A percentile compares a stretch with the other conserved stretches of the same genome.
phyloP scores from a whole-genome alignment of 306 rosid genomes.

The Begonia masoniana region DNA sequence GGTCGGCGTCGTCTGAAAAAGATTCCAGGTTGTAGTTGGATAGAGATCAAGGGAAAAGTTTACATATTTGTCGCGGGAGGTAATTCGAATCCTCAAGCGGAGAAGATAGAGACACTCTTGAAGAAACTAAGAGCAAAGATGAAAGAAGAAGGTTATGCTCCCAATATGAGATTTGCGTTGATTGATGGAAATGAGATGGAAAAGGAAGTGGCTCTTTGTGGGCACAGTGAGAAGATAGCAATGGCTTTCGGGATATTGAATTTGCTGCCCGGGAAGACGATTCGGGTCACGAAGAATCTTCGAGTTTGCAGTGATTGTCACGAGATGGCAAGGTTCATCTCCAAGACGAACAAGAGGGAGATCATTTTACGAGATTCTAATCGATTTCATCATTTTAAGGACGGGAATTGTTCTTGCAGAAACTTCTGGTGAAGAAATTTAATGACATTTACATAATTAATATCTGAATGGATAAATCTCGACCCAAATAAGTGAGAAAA shows the following conservation, averaged over 20 bases:
- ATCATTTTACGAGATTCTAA: slow-evolving; percentile 57
- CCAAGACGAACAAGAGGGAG: slow-evolving; percentile 36
- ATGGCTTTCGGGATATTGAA: slow-evolving; percentile 54
- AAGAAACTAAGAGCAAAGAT: slow-evolving; percentile 31
- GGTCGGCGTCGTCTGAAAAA: slow-evolving; percentile 37
- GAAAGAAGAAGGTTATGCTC: slow-evolving; percentile 47
- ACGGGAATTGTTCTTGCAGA: slow-evolving; percentile 55
- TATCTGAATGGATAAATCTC: not conserved
- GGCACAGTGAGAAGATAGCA: slow-evolving; percentile 66
- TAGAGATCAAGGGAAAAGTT: slow-evolving; percentile 40
- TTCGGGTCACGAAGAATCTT: slow-evolving; percentile 54
- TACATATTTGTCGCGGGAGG: slow-evolving; percentile 44
- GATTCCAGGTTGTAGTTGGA: slow-evolving; percentile 59
- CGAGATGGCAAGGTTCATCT: slow-evolving; percentile 64
- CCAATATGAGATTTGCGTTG: slow-evolving; percentile 46
- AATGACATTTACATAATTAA: not conserved
- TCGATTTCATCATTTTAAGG: slow-evolving; percentile 62
- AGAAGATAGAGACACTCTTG: slow-evolving; percentile 31
- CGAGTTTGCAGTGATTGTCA: slow-evolving; percentile 74
- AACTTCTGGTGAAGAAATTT: slow-evolving; percentile 42
- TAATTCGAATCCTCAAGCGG: slow-evolving; percentile 45
- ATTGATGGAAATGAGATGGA: slow-evolving; percentile 40
- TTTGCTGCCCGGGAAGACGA: slow-evolving; percentile 36
- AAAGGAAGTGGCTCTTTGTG: slow-evolving; percentile 63
- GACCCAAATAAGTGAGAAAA: slow-evolving; percentile 41